Base-by-base conservation (phyloP, 2,329 filamentous ascomycete genomes). In the Sclerotinia sclerotiorum region DNA sequence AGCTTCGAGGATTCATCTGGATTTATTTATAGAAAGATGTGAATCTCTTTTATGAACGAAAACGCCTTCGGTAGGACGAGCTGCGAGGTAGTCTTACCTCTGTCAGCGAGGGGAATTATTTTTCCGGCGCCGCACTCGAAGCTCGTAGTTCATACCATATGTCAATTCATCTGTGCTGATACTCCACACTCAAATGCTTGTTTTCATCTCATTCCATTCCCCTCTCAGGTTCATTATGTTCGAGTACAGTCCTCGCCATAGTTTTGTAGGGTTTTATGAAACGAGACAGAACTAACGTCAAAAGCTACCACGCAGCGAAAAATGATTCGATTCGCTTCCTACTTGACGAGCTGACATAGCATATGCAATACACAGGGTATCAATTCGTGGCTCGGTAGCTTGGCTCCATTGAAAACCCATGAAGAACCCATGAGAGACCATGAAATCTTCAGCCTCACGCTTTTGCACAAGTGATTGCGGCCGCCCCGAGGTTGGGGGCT, bases 121-220 rank as follows among this genome's bases (percentile, higher is more conserved):
- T 35, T 35, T 35, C 32, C 32, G 32, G 7, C 32, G 7, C 32
- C 32, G 32, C 5, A 35, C 32, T 35, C 32, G 7, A 35, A 5
- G 32, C 32, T 35, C 32, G 32, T 49, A 27, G 24, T 42, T 57
- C 35, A n/a, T 24, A 39, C 21, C 32, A 56, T 39, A 55, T n/a
- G 21, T 13, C 21, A 55, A 21, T 55, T n/a, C 54, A 39, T 57
- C 54, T 32, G 54, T 57, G 54, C 54, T 57, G 35, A 35, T 7
- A 24, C 39, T 60, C 56, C 56, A 46, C 56, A 60, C 39, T n/a
- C 24, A 46, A 52, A 52, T 27, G 49, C 49, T 52, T 42, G 19
- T 42, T 51, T 49, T 52, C 7, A 21, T 35, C 24, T 29, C 35
- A 49, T 52, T 29, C 15, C 35, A 39, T 39, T 39, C 7, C 1